Conservation (phyloP, 371 early-diverging fungal genomes). For the Basidiobolus meristosporus region DNA sequence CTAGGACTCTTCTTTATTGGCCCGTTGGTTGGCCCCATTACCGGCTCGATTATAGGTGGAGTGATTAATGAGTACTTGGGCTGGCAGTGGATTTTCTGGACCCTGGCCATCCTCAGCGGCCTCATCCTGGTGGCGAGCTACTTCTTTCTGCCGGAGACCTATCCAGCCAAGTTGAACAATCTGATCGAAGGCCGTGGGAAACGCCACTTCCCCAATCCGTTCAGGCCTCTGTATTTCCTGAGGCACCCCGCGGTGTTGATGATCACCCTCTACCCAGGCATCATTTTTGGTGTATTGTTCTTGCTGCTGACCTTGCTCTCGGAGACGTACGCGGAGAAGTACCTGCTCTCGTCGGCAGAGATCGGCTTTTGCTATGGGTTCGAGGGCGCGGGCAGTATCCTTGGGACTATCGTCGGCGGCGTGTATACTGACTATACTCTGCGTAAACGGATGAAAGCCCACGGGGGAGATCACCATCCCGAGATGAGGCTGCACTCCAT, state of each 20-base stretch:
- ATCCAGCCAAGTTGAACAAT: too few relatives aligned
- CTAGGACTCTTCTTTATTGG: slow-evolving; percentile 44
- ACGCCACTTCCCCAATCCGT: slow-evolving; percentile 6
- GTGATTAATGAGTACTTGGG: slow-evolving; percentile 23
- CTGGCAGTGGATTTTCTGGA: slow-evolving; percentile 49
- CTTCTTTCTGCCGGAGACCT: slow-evolving; percentile 47
- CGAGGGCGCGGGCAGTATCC: slow-evolving; percentile 19
- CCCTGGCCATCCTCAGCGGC: slow-evolving; percentile 28
- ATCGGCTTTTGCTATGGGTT: slow-evolving; percentile 18
- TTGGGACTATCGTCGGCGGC: slow-evolving; percentile 20
- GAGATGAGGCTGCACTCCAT: slow-evolving; percentile 14
- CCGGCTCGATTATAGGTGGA: slow-evolving; percentile 22
- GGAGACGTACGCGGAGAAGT: slow-evolving; percentile 8
- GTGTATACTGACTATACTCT: slow-evolving; percentile 14
- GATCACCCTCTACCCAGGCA: slow-evolving; percentile 19
- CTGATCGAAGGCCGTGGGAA: slow-evolving; percentile 2
- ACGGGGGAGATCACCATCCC: slow-evolving; percentile 1
- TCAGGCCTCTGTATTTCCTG: slow-evolving; percentile 16
- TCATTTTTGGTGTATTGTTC: slow-evolving; percentile 28
- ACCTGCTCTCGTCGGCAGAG: slow-evolving; percentile 13
- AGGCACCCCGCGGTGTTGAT: slow-evolving; percentile 19
- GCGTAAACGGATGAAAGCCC: background rate
- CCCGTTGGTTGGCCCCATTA: slow-evolving; percentile 27
- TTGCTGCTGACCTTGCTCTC: slow-evolving; percentile 18
- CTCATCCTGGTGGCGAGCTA: slow-evolving; percentile 27